These are phyloP conservation scores for Talaromyces stipitatus DNA, from an alignment of 495 filamentous ascomycete species.

Conservation along the genomic window DNA sequence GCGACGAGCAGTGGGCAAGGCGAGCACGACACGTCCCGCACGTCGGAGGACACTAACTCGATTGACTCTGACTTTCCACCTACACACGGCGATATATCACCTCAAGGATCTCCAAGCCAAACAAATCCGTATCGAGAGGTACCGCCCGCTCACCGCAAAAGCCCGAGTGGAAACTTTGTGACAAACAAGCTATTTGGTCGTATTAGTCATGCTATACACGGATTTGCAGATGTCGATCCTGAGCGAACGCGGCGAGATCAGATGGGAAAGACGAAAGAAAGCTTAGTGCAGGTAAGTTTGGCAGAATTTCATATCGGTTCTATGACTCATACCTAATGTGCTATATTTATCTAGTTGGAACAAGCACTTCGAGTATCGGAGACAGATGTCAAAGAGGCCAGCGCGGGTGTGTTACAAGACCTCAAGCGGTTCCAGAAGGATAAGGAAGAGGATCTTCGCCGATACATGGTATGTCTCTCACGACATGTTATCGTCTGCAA, in stretches of 20 bases:
- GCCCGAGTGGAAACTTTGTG: conserved; percentile 69
- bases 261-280: conserved; percentile 89
- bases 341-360: conserved; percentile 55
- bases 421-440: conserved; percentile 86
- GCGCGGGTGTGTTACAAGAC: conserved; percentile 75
- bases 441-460: conserved; percentile 88
- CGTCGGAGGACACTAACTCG: conserved; percentile 62
- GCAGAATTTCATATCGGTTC: background rate
- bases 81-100: conserved; percentile 63
- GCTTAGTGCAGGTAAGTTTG: conserved; percentile 46
- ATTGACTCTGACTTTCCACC: conserved; percentile 94
- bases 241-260: conserved; percentile 86
- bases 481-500: background rate
- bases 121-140: conserved; percentile 22
- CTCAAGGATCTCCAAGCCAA: conserved; percentile 54
- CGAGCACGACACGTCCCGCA: conserved; percentile 31
- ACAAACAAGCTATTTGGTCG: conserved; percentile 92
- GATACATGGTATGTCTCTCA: conserved; percentile 75
- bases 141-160: conserved; percentile 55
- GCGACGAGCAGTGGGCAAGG: conserved; percentile 39
- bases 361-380: conserved; percentile 80
- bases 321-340: background rate
- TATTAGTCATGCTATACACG: conserved; percentile 89
- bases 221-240: conserved; percentile 91
- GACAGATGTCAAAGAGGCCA: conserved; percentile 87